A percentile compares a stretch with the other conserved stretches of the same genome.
Conservation (phyloP, 371 early-diverging fungal genomes). For the Circinella minor region DNA sequence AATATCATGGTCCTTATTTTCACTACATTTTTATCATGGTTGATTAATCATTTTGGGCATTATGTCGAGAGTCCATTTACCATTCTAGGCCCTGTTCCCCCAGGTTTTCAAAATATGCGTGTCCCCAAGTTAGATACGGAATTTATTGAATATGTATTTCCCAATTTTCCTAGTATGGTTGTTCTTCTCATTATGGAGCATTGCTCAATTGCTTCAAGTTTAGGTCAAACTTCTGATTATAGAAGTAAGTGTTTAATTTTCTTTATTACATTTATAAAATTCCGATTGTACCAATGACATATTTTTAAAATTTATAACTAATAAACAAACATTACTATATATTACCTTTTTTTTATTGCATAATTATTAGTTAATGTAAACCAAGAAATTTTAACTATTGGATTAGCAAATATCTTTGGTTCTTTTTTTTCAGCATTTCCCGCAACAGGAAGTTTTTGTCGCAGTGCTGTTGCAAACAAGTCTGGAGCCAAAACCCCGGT, state of each 20-base stretch:
- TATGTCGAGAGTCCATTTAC: conserved; percentile 44
- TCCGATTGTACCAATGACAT: too few species aligned
- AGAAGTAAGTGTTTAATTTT: conserved; percentile 28
- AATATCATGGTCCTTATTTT: conserved; percentile 78
- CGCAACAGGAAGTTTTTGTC: conserved; percentile 86
- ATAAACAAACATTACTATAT: conserved; percentile 1
- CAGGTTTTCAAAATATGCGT: conserved; percentile 68
- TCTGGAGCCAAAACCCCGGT: conserved; percentile 78
- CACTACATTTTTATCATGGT: conserved; percentile 73
- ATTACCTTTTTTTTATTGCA: neutral
- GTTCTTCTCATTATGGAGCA: conserved; percentile 86
- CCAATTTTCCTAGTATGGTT: conserved; percentile 67
- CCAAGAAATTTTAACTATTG: conserved; percentile 85
- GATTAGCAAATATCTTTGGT: conserved; percentile 76
- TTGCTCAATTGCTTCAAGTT: conserved; percentile 81
- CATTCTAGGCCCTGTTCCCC: conserved; percentile 74
- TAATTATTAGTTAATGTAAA: conserved; percentile 57
- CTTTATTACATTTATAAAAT: neutral
- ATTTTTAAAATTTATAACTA: neutral
- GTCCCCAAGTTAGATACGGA: conserved; percentile 53
- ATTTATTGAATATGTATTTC: conserved; percentile 47
- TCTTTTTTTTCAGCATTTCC: conserved; percentile 85
- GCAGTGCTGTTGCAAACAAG: conserved; percentile 80
- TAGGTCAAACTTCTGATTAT: conserved; percentile 70
- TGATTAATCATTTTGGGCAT: conserved; percentile 55